These are phyloP conservation scores for Chaetothyriales sp. DNA, from an alignment of 2,329 filamentous ascomycete species.

Conservation along the genomic window DNA sequence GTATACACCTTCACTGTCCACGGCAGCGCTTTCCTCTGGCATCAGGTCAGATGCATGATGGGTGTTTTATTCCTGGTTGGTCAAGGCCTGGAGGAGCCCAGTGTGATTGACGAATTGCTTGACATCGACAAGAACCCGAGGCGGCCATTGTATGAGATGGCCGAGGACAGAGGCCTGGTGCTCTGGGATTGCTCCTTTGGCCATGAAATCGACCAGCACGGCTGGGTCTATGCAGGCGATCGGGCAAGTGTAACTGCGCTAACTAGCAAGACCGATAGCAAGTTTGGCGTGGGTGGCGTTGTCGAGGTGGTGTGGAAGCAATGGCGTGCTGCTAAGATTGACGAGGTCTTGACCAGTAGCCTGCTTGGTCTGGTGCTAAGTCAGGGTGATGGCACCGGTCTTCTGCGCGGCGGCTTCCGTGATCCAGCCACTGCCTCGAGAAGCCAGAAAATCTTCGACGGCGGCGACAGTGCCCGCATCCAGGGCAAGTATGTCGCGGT, in stretches of 20 bases:
- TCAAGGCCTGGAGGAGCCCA: constrained; percentile 66
- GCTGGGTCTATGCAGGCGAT: constrained; percentile 70
- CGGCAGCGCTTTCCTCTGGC: constrained; percentile 90
- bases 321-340: constrained; percentile 76
- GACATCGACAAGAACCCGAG: constrained; percentile 55
- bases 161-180: constrained; percentile 74
- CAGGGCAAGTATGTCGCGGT: constrained; percentile 44
- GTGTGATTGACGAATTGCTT: constrained; percentile 57
- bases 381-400: constrained; percentile 24
- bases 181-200: constrained; percentile 95
- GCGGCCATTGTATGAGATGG: constrained; percentile 82
- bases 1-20: constrained; percentile 80
- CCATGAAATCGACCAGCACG: constrained; percentile 37
- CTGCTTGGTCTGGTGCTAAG: constrained; percentile 50
- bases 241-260: constrained; percentile 28
- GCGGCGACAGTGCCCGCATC: constrained; percentile 38
- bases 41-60: constrained; percentile 94
- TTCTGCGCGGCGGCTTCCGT: constrained; percentile 14
- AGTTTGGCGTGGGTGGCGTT: constrained; percentile 50
- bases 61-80: constrained; percentile 81
- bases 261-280: constrained; percentile 37
- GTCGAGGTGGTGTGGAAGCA: constrained; percentile 64
- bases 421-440: constrained; percentile 7
- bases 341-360: constrained; percentile 66
- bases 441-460: constrained; percentile 43